phyloP scores from a whole-genome alignment of 2,329 filamentous ascomycete genomes.

The Zopfia rhizophila region DNA sequence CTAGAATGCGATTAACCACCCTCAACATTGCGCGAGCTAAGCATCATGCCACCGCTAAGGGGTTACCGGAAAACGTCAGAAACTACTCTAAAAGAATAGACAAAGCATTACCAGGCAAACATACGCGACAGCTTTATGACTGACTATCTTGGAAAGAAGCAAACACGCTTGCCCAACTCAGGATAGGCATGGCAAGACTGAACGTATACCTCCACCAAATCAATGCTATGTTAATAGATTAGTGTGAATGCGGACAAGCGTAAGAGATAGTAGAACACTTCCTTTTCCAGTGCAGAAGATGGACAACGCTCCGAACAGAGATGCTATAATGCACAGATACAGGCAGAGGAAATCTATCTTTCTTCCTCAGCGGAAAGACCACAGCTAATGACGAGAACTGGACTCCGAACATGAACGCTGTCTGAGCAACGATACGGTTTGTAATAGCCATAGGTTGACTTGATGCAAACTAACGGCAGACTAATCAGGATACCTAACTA shows the following conservation, averaged over 20 bases:
- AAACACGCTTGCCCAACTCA: conserved; percentile 18
- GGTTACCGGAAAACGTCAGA: conserved; percentile 14
- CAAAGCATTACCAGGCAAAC: conserved; percentile 18
- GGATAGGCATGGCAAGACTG: conserved; percentile 19
- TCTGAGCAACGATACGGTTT: conserved; percentile 9
- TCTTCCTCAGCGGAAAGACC: conserved; percentile 19
- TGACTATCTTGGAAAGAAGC: conserved; percentile 14
- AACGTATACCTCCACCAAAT: conserved; percentile 19
- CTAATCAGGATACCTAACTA: too few relatives aligned
- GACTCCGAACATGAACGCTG: conserved; percentile 13
- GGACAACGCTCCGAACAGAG: conserved; percentile 12
- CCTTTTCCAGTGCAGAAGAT: conserved; percentile 16
- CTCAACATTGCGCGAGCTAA: conserved; percentile 17
- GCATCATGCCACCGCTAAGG: conserved; percentile 16
- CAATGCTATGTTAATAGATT: conserved; percentile 13
- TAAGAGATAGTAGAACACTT: too few relatives aligned
- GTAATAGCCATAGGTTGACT: too few relatives aligned
- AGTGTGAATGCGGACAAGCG: conserved; percentile 13
- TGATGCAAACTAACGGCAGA: too few relatives aligned
- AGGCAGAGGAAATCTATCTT: conserved; percentile 17
- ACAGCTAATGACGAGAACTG: conserved; percentile 14
- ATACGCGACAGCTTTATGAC: conserved; percentile 17
- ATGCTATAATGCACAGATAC: conserved; percentile 17
- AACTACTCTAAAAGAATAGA: conserved; percentile 16
- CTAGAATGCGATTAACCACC: conserved; percentile 16